Conservation (phyloP, 768 basidiomycete species). For the Phylloporus sp. region DNA sequence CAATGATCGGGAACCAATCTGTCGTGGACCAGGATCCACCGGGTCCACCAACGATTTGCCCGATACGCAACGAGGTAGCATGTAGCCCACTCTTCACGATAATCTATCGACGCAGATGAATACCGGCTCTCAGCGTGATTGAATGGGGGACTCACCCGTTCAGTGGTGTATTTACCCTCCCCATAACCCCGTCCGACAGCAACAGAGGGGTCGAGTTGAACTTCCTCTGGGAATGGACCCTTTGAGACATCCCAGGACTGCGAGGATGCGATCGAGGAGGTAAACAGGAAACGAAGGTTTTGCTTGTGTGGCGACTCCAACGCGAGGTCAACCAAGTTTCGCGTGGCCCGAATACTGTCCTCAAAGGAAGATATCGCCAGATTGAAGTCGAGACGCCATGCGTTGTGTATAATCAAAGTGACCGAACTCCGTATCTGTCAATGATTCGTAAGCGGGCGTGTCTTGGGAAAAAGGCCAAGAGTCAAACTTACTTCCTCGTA, state of each 20-base stretch:
- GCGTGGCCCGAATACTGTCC: conserved; percentile 36
- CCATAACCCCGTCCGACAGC: conserved; percentile 43
- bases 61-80: conserved; percentile 39
- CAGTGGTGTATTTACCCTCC: conserved; percentile 43
- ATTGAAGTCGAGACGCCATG: conserved; percentile 46
- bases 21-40: conserved; percentile 41
- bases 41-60: conserved; percentile 42
- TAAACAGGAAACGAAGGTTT: conserved; percentile 36
- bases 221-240: conserved; percentile 36
- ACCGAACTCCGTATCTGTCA: conserved; percentile 32
- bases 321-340: conserved; percentile 27
- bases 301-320: conserved; percentile 21
- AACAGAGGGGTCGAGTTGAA: conserved; percentile 28
- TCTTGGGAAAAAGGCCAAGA: background rate
- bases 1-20: conserved; percentile 47
- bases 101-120: conserved; percentile 21
- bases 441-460: background rate
- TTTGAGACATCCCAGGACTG: conserved; percentile 28
- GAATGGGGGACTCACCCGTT: conserved; percentile 29
- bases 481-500: conserved; percentile 10
- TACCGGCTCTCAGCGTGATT: background rate
- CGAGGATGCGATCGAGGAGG: conserved; percentile 37
- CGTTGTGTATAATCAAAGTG: conserved; percentile 39
- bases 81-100: conserved; percentile 37
- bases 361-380: conserved; percentile 41